These are phyloP conservation scores for Acorus gramineus DNA, from an alignment of 106 monocot species.

Conservation along the genomic window DNA sequence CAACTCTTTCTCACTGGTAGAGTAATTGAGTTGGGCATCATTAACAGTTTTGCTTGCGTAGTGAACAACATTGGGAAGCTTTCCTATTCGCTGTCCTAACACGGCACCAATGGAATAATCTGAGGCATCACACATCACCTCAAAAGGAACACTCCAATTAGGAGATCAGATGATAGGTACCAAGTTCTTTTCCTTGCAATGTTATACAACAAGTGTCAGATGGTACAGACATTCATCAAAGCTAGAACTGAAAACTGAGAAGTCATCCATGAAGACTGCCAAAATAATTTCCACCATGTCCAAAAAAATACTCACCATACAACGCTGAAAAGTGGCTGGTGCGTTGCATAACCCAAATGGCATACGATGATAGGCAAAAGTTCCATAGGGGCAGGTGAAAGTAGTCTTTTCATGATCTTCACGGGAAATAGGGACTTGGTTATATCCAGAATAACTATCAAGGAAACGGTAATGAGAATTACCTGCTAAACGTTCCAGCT, in stretches of 20 bases:
- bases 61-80: background rate
- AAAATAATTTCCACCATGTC: background rate
- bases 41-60: background rate
- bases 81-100: conserved; percentile 1
- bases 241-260: background rate
- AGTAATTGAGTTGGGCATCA: conserved; percentile 1
- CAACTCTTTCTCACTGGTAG: too few species aligned
- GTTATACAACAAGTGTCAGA: background rate
- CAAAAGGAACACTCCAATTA: background rate
- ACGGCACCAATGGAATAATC: background rate
- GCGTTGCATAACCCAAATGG: conserved; percentile 6
- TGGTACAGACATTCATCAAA: conserved; percentile 3
- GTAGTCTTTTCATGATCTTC: conserved; percentile 6
- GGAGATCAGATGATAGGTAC: conserved; percentile 3
- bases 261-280: conserved; percentile 3
- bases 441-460: conserved; percentile 3
- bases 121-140: background rate
- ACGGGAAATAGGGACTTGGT: background rate
- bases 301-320: conserved; percentile 7
- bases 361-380: conserved; percentile 3
- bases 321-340: conserved; percentile 4
- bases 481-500: background rate
- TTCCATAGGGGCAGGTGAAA: conserved; percentile 1
- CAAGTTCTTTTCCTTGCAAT: background rate
- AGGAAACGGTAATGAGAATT: conserved; percentile 1